Evolutionary conservation across 352 stramenopile species (phyloP).

Genomic region (Phytophthora kernoviae): DNA sequence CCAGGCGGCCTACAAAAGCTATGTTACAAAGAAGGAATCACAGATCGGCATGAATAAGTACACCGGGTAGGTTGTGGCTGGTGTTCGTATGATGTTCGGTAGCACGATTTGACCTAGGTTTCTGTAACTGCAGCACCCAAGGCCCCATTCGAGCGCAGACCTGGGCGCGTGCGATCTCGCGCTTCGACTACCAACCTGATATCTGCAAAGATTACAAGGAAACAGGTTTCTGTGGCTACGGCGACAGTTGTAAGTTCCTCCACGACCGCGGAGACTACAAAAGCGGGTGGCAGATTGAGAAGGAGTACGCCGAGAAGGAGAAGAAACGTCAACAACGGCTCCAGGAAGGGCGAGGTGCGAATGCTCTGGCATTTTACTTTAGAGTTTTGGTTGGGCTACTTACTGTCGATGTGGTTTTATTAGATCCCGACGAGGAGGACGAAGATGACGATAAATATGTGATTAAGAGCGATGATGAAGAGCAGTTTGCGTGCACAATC

Average conservation of each 20-base stretch:
- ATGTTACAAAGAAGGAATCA: conserved; percentile 87
- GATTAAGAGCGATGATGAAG: conserved; percentile 66
- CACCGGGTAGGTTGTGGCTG: conserved; percentile 56
- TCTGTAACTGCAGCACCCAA: conserved; percentile 69
- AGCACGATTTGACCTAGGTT: conserved; percentile 1
- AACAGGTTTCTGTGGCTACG: conserved; percentile 99
- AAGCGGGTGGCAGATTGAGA: conserved; percentile 97
- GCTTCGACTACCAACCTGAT: conserved; percentile 98
- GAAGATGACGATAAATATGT: conserved; percentile 71
- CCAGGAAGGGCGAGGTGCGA: conserved; percentile 42
- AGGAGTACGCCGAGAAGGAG: conserved; percentile 94
- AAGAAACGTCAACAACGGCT: conserved; percentile 87
- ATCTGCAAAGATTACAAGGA: conserved; percentile 99
- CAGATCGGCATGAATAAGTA: conserved; percentile 92
- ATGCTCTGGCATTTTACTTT: conserved; percentile 11
- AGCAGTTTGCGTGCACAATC: conserved; percentile 96
- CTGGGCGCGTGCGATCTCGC: conserved; percentile 93
- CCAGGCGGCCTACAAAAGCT: conserved; percentile 88
- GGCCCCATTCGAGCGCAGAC: conserved; percentile 95
- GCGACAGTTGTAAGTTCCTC: conserved; percentile 97
- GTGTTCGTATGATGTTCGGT: neutral
- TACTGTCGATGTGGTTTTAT: neutral
- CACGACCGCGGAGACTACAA: conserved; percentile 99
- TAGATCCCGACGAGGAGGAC: conserved; percentile 57
- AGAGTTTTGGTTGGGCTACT: neutral